phyloP scores from a whole-genome alignment of 257 asterid species.

The Paraleonurus japonicus region DNA sequence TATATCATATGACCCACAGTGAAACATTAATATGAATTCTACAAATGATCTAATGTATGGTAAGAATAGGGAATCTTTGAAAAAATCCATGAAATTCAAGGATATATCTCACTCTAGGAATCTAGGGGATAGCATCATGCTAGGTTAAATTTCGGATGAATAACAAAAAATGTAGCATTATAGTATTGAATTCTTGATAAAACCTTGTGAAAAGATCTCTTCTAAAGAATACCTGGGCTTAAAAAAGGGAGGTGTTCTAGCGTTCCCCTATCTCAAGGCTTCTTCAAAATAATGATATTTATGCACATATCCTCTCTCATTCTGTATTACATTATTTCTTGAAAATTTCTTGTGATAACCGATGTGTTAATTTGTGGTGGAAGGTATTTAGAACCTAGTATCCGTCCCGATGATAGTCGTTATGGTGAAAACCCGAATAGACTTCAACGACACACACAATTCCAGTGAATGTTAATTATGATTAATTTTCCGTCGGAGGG shows the following conservation, averaged over 20 bases:
- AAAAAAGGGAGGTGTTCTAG: neutral
- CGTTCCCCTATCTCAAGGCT: neutral
- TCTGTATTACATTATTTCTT: neutral
- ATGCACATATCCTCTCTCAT: slow-evolving; percentile 9
- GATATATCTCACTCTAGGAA: neutral
- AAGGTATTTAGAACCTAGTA: slow-evolving; percentile 96
- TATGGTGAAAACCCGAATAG: slow-evolving; percentile 99
- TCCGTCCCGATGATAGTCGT: slow-evolving; percentile 98
- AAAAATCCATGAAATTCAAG: neutral
- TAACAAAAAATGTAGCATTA: slow-evolving; percentile 1
- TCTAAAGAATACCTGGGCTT: neutral
- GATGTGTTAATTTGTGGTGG: slow-evolving; percentile 47
- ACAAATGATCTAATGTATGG: neutral
- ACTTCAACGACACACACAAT: slow-evolving; percentile 97
- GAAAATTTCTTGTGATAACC: slow-evolving; percentile 21
- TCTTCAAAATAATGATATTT: slow-evolving; percentile 2
- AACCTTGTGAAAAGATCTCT: neutral
- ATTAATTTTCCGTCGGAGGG: slow-evolving; percentile 3
- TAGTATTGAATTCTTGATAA: neutral
- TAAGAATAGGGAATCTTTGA: neutral
- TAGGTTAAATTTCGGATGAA: slow-evolving; percentile 12
- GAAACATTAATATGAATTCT: neutral
- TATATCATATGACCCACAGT: neutral
- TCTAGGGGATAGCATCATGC: neutral
- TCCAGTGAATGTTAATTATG: slow-evolving; percentile 51